Percentiles rank a stretch among this genome's conserved stretches.
Conservation (phyloP, 129 eudicot species). For the Tagetes patula region DNA sequence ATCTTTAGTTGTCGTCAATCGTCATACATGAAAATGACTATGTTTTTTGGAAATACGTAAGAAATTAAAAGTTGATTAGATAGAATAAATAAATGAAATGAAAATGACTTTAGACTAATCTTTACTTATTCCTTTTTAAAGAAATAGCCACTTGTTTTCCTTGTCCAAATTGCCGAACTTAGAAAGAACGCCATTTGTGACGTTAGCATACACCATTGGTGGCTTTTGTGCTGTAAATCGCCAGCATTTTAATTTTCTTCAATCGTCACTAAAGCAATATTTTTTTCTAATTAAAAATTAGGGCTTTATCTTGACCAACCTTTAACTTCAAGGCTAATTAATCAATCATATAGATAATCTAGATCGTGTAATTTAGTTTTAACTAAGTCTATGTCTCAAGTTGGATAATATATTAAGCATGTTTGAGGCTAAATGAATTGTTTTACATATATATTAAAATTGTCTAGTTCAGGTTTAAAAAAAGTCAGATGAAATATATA, state of each 20-base stretch:
- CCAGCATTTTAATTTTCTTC: constrained; percentile 9
- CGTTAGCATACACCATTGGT: constrained; percentile 36
- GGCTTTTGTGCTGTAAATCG: constrained; percentile 34
- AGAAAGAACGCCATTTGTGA: constrained; percentile 20
- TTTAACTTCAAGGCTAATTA: background rate
- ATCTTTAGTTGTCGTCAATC: constrained; percentile 22
- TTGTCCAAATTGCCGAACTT: constrained; percentile 27
- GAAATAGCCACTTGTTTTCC: constrained; percentile 29
- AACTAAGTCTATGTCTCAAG: background rate
- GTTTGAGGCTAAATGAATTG: no score
- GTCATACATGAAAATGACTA: no score
- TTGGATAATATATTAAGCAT: no score
- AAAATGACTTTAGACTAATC: constrained; percentile 21
- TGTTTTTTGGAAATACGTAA: constrained; percentile 7
- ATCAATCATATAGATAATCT: background rate
- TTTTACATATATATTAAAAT: no score
- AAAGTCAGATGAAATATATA: no score
- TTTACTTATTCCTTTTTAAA: background rate
- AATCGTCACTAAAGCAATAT: background rate
- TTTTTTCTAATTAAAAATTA: background rate
- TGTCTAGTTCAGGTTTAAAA: no score
- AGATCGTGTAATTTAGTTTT: background rate
- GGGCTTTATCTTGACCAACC: background rate
- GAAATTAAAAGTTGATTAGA: constrained; percentile 7
- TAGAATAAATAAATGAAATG: background rate